A percentile compares a stretch with the other conserved stretches of the same genome.
Conservation (phyloP, 768 basidiomycete genomes). For the Lactarius akahatsu region DNA sequence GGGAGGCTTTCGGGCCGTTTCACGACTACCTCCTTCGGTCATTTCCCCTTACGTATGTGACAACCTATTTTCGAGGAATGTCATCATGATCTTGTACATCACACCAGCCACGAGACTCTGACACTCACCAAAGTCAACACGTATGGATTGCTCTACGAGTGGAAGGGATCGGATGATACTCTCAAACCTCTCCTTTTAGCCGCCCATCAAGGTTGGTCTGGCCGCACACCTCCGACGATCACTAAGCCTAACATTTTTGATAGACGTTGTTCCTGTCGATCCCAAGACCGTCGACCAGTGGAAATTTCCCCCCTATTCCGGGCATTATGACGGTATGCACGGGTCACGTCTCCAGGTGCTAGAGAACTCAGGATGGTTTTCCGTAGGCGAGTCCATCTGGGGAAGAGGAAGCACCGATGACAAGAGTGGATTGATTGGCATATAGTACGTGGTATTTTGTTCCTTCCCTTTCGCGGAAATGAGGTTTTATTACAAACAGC, state of each 20-base stretch:
- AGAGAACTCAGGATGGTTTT: not conserved
- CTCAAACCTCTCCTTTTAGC: constrained; percentile 56
- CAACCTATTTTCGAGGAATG: not conserved
- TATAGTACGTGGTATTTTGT: constrained; percentile 31
- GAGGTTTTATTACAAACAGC: constrained; percentile 22
- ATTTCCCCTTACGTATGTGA: constrained; percentile 60
- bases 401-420: constrained; percentile 40
- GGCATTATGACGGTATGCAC: constrained; percentile 53
- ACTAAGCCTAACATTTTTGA: not conserved
- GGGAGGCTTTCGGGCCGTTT: constrained; percentile 41
- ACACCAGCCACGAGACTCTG: constrained; percentile 47
- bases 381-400: constrained; percentile 35
- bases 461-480: not conserved
- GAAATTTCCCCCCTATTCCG: constrained; percentile 63
- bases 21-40: constrained; percentile 45
- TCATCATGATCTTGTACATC: not conserved
- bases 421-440: constrained; percentile 38
- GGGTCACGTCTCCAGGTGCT: too few relatives aligned
- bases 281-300: constrained; percentile 54
- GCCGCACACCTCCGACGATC: not conserved
- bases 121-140: constrained; percentile 58
- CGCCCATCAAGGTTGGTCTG: constrained; percentile 49
- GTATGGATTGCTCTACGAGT: constrained; percentile 60
- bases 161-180: constrained; percentile 51
- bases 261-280: constrained; percentile 71